phyloP scores from a whole-genome alignment of 371 early-diverging fungal species.

The Rhizopus arrhizus region DNA sequence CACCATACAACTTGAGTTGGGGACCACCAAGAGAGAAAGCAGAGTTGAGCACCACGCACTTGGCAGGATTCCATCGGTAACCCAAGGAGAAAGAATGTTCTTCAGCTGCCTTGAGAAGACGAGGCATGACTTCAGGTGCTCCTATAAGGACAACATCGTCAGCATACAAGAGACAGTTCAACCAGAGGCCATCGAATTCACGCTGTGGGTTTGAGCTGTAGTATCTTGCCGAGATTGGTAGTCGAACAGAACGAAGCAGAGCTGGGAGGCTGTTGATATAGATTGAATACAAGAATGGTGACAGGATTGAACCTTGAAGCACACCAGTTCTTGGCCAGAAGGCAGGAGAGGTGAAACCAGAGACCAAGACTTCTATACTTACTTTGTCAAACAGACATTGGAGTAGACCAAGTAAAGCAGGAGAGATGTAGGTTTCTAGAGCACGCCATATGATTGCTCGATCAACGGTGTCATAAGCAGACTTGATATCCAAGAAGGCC shows the following conservation, averaged over 20 bases:
- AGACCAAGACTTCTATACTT: constrained; percentile 4
- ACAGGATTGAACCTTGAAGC: constrained; percentile 26
- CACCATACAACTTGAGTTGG: too few relatives aligned
- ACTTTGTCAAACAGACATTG: constrained; percentile 19
- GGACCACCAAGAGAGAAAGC: too few relatives aligned
- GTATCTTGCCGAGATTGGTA: not conserved
- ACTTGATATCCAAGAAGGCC: constrained; percentile 25
- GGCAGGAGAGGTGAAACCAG: not conserved
- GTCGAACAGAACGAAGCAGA: not conserved
- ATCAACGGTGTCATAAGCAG: constrained; percentile 27
- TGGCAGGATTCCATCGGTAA: too few relatives aligned
- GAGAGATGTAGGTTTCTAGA: constrained; percentile 3
- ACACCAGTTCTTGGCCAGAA: constrained; percentile 23
- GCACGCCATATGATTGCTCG: constrained; percentile 16
- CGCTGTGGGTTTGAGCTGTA: not conserved
- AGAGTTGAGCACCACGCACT: too few relatives aligned
- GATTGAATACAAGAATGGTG: constrained; percentile 20
- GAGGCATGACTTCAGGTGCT: not conserved
- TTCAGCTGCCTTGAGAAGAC: not conserved
- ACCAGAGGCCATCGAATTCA: not conserved
- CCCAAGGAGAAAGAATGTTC: too few relatives aligned
- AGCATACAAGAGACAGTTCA: constrained; percentile 15
- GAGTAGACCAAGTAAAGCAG: constrained; percentile 8
- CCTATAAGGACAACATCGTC: constrained; percentile 23
- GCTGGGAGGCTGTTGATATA: constrained; percentile 22